Conservation (phyloP, 2,329 filamentous ascomycete genomes). For the Zelopaecilomyces penicillatus region DNA sequence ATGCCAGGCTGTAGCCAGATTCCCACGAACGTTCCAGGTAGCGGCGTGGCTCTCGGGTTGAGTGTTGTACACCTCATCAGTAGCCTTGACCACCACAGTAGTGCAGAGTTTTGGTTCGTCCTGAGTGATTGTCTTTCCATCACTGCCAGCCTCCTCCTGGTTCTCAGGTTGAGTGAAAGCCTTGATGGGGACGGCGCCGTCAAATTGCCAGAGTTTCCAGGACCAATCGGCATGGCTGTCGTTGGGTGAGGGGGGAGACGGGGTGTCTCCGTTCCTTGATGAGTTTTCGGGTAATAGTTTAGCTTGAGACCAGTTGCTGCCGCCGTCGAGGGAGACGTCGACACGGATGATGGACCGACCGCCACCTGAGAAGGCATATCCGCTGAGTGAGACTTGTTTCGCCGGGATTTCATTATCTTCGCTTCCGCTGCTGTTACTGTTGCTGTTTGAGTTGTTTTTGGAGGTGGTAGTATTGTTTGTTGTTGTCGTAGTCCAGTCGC, state of each 20-base stretch:
- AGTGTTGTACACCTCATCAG: conserved; percentile 57
- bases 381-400: conserved; percentile 37
- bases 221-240: conserved; percentile 47
- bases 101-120: conserved; percentile 28
- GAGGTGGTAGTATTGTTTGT: background rate
- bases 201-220: conserved; percentile 57
- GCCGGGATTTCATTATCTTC: conserved; percentile 1
- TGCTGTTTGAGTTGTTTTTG: background rate
- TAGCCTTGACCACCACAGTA: conserved; percentile 55
- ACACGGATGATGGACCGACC: conserved; percentile 59
- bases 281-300: conserved; percentile 44
- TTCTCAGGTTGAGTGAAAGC: conserved; percentile 16
- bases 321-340: conserved; percentile 56
- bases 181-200: conserved; percentile 33
- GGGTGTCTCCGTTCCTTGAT: conserved; percentile 13
- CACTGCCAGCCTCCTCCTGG: background rate
- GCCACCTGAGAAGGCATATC: conserved; percentile 62
- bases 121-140: background rate
- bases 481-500: conserved; percentile 21
- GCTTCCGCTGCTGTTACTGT: background rate
- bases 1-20: conserved; percentile 61
- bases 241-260: conserved; percentile 15
- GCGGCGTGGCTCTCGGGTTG: conserved; percentile 53
- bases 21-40: conserved; percentile 57
- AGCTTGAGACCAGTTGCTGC: conserved; percentile 56